Evolutionary conservation across 2,329 filamentous ascomycete genomes (phyloP), one percentile per base, ranked within the genome.

Genomic region (Hypomyces perniciosus): DNA sequence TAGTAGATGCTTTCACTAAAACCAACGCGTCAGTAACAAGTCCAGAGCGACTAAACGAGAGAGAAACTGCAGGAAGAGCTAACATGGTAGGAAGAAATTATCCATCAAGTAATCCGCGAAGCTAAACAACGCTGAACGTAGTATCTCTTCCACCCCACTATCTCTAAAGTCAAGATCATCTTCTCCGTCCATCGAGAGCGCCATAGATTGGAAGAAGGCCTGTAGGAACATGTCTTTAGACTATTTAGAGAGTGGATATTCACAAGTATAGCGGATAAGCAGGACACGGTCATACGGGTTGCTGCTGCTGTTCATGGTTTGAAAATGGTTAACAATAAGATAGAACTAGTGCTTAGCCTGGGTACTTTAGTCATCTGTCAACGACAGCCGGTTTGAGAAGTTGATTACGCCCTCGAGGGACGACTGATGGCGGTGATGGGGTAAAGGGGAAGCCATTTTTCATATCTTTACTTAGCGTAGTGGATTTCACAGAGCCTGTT

Each of bases 41-140:
- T n/a, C n/a, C n/a, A n/a, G n/a, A n/a, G 5, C 8, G 31, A 26
- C 12, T 34, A 4, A 34, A 12, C 20, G 6, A 29, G n/a, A 30
- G 41, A 29, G 40, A 46, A 5, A 4, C 20, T n/a, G n/a, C n/a
- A n/a, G 20, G 35, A 34, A 29, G n/a, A 38, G 29, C 35, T 27
- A 20, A 52, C 52, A 26, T 10, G 48, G 52, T 12, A 54, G 20
- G 30, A 54, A 52, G 41, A 54, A 49, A 41, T 54, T 51, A 10
- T 54, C 33, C n/a, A 49, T 8, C 13, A 54, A 30, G 37, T 48
- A 38, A 29, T 46, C 44, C 4, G 44, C 30, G 26, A 46, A 46
- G 2, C 44, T 27, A 20, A 26, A 2, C 2, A 44, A 30, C 8
- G 4, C 4, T 44, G 3, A 2, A 12, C 27, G 42, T 4, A 44